Evolutionary conservation across 441 rosid genomes (phyloP).

Genomic region (Erysimum pusillum): DNA sequence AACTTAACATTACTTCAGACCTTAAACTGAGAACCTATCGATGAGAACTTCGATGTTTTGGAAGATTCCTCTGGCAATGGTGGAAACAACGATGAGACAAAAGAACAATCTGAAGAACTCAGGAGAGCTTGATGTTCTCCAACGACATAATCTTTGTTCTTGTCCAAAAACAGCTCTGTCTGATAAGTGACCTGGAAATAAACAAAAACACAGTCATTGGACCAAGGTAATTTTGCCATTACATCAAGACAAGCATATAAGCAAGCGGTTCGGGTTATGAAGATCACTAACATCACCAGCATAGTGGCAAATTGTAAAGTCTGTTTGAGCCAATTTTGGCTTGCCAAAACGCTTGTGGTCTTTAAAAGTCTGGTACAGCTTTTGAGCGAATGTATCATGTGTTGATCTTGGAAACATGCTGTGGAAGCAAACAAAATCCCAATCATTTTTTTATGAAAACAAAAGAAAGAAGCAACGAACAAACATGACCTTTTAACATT

Average conservation of each 20-base stretch:
- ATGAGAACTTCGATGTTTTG: slow-evolving; percentile 91
- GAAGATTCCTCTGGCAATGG: slow-evolving; percentile 85
- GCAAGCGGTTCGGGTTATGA: too few relatives aligned
- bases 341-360: slow-evolving; percentile 91
- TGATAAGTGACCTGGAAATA: slow-evolving; percentile 88
- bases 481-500: too few relatives aligned
- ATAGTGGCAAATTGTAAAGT: slow-evolving; percentile 92
- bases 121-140: slow-evolving; percentile 94
- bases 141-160: slow-evolving; percentile 97
- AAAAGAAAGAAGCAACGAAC: too few relatives aligned
- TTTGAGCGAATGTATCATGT: slow-evolving; percentile 90
- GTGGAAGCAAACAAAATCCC: slow-evolving; percentile 47
- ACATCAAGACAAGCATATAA: too few relatives aligned
- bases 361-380: slow-evolving; percentile 94
- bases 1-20: slow-evolving; percentile 52
- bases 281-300: slow-evolving; percentile 97
- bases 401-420: slow-evolving; percentile 99
- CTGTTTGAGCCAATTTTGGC: slow-evolving; percentile 92
- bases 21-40: slow-evolving; percentile 94
- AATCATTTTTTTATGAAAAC: too few relatives aligned
- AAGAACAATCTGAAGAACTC: slow-evolving; percentile 74
- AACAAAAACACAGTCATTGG: slow-evolving; percentile 26
- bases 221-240: too few relatives aligned
- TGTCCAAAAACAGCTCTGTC: slow-evolving; percentile 90
- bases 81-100: slow-evolving; percentile 87